Percentiles rank a stretch among this genome's conserved stretches.
Evolutionary conservation across 2,329 filamentous ascomycete genomes (phyloP).

Genomic region (Penicillium sumatraense): DNA sequence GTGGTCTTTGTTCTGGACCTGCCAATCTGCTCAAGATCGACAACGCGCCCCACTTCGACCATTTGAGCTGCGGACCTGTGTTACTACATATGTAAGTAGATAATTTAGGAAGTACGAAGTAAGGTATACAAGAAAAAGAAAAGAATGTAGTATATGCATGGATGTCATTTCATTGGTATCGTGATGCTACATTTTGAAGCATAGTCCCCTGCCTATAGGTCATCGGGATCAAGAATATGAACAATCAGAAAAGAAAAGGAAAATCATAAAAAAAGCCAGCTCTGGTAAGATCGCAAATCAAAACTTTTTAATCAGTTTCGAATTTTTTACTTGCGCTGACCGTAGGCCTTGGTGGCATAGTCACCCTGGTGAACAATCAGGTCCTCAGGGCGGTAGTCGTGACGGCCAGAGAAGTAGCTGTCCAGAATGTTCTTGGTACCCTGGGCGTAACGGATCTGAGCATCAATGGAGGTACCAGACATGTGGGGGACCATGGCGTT

Average conservation of each 20-base stretch:
- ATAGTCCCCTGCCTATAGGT: conserved; percentile 13
- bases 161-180: conserved; percentile 31
- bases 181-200: conserved; percentile 23
- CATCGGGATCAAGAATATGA: conserved; percentile 19
- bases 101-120: conserved; percentile 8
- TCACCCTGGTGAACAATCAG: conserved; percentile 88
- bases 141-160: not conserved
- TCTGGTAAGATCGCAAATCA: conserved; percentile 1
- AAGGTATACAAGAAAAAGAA: too few species aligned
- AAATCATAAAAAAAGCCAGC: conserved; percentile 5
- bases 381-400: conserved; percentile 89
- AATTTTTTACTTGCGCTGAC: conserved; percentile 64
- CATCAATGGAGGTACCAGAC: conserved; percentile 98
- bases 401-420: conserved; percentile 83
- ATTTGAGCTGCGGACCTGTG: not conserved
- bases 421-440: conserved; percentile 89
- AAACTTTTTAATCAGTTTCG: not conserved
- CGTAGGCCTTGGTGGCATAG: conserved; percentile 94
- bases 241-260: conserved; percentile 17
- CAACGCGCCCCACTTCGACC: conserved; percentile 13
- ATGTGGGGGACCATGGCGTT: conserved; percentile 99
- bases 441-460: conserved; percentile 87
- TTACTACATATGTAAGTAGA: not conserved
- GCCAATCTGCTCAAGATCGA: conserved; percentile 11
- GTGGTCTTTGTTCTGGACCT: not conserved